Evolutionary conservation across 768 basidiomycete genomes (phyloP), one percentile per base, ranked within the genome.

Genomic region (Leccinum longicurvipes): DNA sequence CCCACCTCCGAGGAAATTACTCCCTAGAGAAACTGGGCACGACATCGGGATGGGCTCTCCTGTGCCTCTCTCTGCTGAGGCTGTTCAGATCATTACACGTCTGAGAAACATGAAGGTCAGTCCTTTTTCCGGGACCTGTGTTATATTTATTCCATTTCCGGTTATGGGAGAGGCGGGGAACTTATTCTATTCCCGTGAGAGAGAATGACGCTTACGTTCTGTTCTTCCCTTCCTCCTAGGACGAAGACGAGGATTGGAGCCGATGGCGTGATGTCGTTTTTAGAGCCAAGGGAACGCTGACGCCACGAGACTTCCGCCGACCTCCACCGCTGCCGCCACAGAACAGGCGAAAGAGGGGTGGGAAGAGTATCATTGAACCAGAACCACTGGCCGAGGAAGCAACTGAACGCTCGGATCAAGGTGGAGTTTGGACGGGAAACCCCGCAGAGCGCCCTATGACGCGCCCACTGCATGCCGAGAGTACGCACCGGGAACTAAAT

Each of bases 41-140:
- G 91, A 92, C 66, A 91, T 92, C 53, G 91, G 91, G 6, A 87
- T 91, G 85, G 86, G 88, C 2, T 92, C 91, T 1, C 91, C 91
- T 12, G 85, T 92, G 0, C 85, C 86, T 0, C 76, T 95, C 15
- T 90, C 89, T 4, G 76, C 77, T 5, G 86, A 91, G 63, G 89
- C 91, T 19, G 86, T 91, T 7, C 80, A 77, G 1, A 75, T 93
- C n/a, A 93, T 95, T 64, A 87, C 83, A 12, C 77, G 80, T 21
- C 69, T 95, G 54, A 80, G 93, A 53, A 91, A 90, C 62, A 85
- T 87, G 84, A 93, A 93, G 81, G 89, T 88, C 50, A 15, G 75
- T 53, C 24, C 19, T 29, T 47, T 45, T 45, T 9, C 24, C 5
- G 12, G 31, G 31, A 31, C 31, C 14, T 25, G 12, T 54, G 9